phyloP scores from a whole-genome alignment of 768 basidiomycete species.

The Gloeopeniophorella convolvens region DNA sequence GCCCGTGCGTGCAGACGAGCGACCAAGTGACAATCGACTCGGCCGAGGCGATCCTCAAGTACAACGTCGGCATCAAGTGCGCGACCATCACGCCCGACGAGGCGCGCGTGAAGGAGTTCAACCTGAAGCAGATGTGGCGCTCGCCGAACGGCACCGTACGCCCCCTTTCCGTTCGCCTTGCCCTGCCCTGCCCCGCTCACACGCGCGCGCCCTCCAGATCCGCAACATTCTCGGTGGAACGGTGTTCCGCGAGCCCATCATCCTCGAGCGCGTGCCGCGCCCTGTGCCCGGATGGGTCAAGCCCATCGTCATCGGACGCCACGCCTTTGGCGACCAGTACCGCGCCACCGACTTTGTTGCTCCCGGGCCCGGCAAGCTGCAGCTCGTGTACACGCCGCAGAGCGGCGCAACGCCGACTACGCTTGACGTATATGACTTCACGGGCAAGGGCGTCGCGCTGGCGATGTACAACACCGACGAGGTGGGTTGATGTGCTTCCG shows the following conservation, averaged over 20 bases:
- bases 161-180: constrained; percentile 11
- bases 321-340: constrained; percentile 98
- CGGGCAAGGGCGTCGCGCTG: constrained; percentile 88
- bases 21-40: constrained; percentile 92
- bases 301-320: constrained; percentile 93
- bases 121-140: constrained; percentile 98
- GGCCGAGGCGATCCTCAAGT: constrained; percentile 88
- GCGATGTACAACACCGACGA: constrained; percentile 99
- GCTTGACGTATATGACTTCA: constrained; percentile 90
- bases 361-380: constrained; percentile 88
- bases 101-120: constrained; percentile 92
- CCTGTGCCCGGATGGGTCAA: constrained; percentile 96
- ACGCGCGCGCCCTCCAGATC: too few relatives aligned
- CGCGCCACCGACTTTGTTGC: constrained; percentile 90
- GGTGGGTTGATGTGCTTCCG: constrained; percentile 35
- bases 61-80: constrained; percentile 98
- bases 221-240: constrained; percentile 98
- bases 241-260: constrained; percentile 98
- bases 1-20: constrained; percentile 55
- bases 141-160: constrained; percentile 91
- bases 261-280: constrained; percentile 83
- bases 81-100: constrained; percentile 99
- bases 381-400: constrained; percentile 82
- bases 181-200: not conserved
- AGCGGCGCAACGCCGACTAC: constrained; percentile 62